phyloP scores from a whole-genome alignment of 176 grass and related monocot genomes.

The Paspalum notatum region DNA sequence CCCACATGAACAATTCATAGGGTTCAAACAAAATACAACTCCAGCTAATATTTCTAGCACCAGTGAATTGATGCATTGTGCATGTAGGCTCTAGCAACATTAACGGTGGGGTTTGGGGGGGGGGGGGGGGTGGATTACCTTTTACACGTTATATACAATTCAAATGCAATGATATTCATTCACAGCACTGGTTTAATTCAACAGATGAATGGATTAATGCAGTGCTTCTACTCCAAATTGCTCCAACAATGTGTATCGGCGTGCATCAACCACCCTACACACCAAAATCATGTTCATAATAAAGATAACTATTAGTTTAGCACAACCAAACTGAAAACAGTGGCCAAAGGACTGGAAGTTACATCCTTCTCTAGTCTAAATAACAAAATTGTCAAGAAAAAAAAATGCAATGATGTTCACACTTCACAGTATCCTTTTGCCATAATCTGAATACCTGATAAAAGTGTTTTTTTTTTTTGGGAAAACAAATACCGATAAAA shows the following conservation, averaged over 20 bases:
- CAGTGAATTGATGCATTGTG: neutral
- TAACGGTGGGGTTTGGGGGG: neutral
- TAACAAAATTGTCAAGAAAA: neutral
- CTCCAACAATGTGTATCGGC: neutral
- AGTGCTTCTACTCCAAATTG: slow-evolving; percentile 17
- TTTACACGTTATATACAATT: slow-evolving; percentile 19
- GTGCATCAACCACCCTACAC: slow-evolving; percentile 31
- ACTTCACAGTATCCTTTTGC: slow-evolving; percentile 1
- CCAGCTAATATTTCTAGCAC: neutral
- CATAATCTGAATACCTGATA: neutral
- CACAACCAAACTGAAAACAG: slow-evolving; percentile 31
- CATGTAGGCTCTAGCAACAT: neutral
- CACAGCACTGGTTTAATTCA: slow-evolving; percentile 7
- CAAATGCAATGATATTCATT: slow-evolving; percentile 34
- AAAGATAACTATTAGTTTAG: neutral
- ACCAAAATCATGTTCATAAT: neutral
- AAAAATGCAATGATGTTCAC: neutral
- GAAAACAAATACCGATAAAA: neutral
- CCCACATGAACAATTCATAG: slow-evolving; percentile 23
- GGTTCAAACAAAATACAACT: neutral
- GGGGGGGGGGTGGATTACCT: slow-evolving; percentile 22
- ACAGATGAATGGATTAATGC: slow-evolving; percentile 13
- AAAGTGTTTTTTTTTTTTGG: too few species aligned
- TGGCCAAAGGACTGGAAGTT: neutral
- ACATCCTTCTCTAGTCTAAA: neutral